Conservation (phyloP, 176 grass and related monocot species). For the Rhipidocladum racemiflorum region DNA sequence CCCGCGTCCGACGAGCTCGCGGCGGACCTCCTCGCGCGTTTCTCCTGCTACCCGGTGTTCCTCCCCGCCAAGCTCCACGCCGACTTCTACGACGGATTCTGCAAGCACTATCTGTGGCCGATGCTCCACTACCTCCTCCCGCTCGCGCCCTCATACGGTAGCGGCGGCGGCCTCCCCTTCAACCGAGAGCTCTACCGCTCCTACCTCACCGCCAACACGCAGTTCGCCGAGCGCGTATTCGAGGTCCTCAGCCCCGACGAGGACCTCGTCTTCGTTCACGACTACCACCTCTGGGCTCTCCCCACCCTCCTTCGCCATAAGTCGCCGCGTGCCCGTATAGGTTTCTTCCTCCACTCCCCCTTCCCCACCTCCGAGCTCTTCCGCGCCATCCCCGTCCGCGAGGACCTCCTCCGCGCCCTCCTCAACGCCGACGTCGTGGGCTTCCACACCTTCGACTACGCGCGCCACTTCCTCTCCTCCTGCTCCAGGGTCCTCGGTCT, state of each 20-base stretch:
- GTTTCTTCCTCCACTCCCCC: slow-evolving; percentile 67
- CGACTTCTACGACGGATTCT: slow-evolving; percentile 60
- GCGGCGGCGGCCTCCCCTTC: slow-evolving; percentile 31
- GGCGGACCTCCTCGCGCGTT: slow-evolving; percentile 23
- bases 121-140: slow-evolving; percentile 50
- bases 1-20: slow-evolving; percentile 8
- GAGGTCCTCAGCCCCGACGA: slow-evolving; percentile 47
- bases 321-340: slow-evolving; percentile 33
- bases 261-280: slow-evolving; percentile 54
- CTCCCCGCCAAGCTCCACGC: slow-evolving; percentile 43
- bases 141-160: slow-evolving; percentile 18
- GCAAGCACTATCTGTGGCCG: slow-evolving; percentile 67
- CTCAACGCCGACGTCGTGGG: slow-evolving; percentile 67
- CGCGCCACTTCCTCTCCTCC: slow-evolving; percentile 57
- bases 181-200: slow-evolving; percentile 12
- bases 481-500: slow-evolving; percentile 51
- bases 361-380: slow-evolving; percentile 61
- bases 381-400: slow-evolving; percentile 48
- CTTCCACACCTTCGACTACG: slow-evolving; percentile 68
- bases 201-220: slow-evolving; percentile 48
- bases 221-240: slow-evolving; percentile 49
- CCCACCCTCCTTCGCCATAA: slow-evolving; percentile 53
- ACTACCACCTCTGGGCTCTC: slow-evolving; percentile 57
- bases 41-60: slow-evolving; percentile 49
- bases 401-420: slow-evolving; percentile 57